These are phyloP conservation scores for Plenodomus biglobosus DNA, from an alignment of 2,329 filamentous ascomycete genomes.

Conservation along the genomic window DNA sequence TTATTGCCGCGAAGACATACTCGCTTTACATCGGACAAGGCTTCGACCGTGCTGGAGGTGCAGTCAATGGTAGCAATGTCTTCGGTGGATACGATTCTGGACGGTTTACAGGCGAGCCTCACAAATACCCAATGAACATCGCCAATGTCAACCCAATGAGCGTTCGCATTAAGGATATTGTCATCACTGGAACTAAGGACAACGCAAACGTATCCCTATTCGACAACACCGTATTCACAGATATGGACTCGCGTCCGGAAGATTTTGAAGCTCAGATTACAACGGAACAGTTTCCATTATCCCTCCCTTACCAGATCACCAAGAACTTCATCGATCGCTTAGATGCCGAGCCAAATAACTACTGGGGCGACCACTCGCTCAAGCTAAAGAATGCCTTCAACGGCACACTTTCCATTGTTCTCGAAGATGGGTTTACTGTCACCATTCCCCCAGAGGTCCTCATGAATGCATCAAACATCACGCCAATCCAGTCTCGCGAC, in stretches of 20 bases:
- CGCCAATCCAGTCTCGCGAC: constrained; percentile 37
- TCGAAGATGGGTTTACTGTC: constrained; percentile 45
- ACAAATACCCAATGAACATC: constrained; percentile 39
- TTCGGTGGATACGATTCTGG: constrained; percentile 51
- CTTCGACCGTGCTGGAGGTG: constrained; percentile 46
- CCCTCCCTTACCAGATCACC: constrained; percentile 45
- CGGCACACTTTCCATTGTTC: constrained; percentile 45
- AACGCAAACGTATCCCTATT: constrained; percentile 42
- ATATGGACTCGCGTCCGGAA: constrained; percentile 32
- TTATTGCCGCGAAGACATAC: constrained; percentile 47
- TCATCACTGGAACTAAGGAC: constrained; percentile 36
- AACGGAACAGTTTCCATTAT: constrained; percentile 48
- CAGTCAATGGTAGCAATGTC: constrained; percentile 47
- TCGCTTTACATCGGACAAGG: constrained; percentile 49
- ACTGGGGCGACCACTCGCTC: constrained; percentile 43
- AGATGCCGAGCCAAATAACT: constrained; percentile 40
- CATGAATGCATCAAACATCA: constrained; percentile 43
- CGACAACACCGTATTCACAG: constrained; percentile 32
- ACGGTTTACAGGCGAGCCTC: constrained; percentile 42
- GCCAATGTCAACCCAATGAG: constrained; percentile 40
- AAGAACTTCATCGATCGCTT: constrained; percentile 45
- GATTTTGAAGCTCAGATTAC: constrained; percentile 47
- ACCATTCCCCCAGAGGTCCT: constrained; percentile 45
- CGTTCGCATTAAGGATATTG: constrained; percentile 45
- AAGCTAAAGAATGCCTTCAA: constrained; percentile 43